Percentiles rank a stretch among this genome's conserved stretches.
phyloP scores from a whole-genome alignment of 1,284 basidiomycete genomes.

The Gomphus bonarii region DNA sequence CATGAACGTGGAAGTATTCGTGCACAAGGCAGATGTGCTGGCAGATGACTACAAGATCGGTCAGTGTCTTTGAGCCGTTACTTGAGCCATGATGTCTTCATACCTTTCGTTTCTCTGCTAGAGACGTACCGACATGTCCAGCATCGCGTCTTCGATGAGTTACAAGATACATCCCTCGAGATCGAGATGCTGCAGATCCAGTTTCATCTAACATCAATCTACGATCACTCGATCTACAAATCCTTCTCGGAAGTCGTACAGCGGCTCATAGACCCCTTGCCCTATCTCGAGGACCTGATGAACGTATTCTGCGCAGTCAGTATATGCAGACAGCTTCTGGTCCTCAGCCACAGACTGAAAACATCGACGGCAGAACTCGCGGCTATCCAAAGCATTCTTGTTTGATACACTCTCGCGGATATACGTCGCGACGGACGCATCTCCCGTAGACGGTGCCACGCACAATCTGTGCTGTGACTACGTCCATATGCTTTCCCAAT shows the following conservation, averaged over 20 bases:
- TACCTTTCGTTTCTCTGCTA: slow-evolving; percentile 21
- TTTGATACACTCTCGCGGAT: slow-evolving; percentile 84
- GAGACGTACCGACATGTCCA: slow-evolving; percentile 87
- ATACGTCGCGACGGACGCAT: slow-evolving; percentile 88
- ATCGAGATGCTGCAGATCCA: slow-evolving; percentile 11
- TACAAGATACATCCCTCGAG: slow-evolving; percentile 47
- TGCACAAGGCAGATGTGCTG: slow-evolving; percentile 92
- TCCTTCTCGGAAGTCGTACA: slow-evolving; percentile 76
- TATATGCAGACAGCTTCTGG: slow-evolving; percentile 7
- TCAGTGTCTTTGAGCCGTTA: slow-evolving; percentile 25
- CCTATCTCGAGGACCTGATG: slow-evolving; percentile 69
- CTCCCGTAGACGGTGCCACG: slow-evolving; percentile 83
- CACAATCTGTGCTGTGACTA: slow-evolving; percentile 90
- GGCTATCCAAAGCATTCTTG: slow-evolving; percentile 86
- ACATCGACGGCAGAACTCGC: slow-evolving; percentile 53
- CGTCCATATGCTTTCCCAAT: slow-evolving; percentile 77
- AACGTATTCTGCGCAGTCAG: slow-evolving; percentile 74
- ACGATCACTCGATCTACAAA: slow-evolving; percentile 81
- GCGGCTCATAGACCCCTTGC: slow-evolving; percentile 58
- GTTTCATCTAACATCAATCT: slow-evolving; percentile 84
- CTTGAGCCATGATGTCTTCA: not conserved
- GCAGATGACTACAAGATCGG: slow-evolving; percentile 84
- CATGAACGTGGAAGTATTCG: slow-evolving; percentile 86
- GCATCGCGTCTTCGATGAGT: slow-evolving; percentile 72
- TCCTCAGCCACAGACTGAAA: not conserved